A percentile compares a stretch with the other conserved stretches of the same genome.
These are phyloP conservation scores for Astragalus membranaceus DNA, from an alignment of 306 rosid species.

Conservation along the genomic window DNA sequence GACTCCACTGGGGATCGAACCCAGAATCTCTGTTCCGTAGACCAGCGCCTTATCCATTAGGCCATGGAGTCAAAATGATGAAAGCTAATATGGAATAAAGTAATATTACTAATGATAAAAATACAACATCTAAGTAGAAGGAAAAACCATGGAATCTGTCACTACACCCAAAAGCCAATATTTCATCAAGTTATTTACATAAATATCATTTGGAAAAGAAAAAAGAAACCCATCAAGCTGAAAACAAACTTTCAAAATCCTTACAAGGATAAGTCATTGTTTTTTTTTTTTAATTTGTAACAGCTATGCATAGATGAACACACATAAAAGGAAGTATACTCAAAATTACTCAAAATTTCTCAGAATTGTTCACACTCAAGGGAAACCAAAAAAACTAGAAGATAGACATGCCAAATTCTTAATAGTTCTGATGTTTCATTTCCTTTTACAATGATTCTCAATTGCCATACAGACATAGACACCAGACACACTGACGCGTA, in stretches of 20 bases:
- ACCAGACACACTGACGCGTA: too few relatives aligned
- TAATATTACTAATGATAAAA: too few relatives aligned
- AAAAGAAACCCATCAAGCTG: background rate
- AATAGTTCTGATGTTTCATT: background rate
- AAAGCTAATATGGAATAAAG: too few relatives aligned
- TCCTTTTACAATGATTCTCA: background rate
- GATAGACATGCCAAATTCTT: too few relatives aligned
- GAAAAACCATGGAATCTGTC: conserved; percentile 21
- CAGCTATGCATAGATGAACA: background rate
- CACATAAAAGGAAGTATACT: background rate
- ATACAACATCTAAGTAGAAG: too few relatives aligned
- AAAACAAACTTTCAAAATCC: background rate
- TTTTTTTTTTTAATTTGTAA: background rate
- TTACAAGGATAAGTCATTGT: background rate
- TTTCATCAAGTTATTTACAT: conserved; percentile 7
- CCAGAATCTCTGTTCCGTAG: too few relatives aligned
- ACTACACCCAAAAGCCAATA: conserved; percentile 36
- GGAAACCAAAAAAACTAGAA: too few relatives aligned
- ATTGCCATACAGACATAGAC: background rate
- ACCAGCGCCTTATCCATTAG: too few relatives aligned
- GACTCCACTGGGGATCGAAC: too few relatives aligned
- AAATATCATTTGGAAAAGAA: background rate
- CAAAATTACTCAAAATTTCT: background rate
- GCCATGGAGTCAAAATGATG: too few relatives aligned
- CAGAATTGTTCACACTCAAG: background rate